Percentiles rank a stretch among this genome's conserved stretches.
Evolutionary conservation across 2,329 filamentous ascomycete genomes (phyloP).

Genomic region (Colletotrichum filicis): DNA sequence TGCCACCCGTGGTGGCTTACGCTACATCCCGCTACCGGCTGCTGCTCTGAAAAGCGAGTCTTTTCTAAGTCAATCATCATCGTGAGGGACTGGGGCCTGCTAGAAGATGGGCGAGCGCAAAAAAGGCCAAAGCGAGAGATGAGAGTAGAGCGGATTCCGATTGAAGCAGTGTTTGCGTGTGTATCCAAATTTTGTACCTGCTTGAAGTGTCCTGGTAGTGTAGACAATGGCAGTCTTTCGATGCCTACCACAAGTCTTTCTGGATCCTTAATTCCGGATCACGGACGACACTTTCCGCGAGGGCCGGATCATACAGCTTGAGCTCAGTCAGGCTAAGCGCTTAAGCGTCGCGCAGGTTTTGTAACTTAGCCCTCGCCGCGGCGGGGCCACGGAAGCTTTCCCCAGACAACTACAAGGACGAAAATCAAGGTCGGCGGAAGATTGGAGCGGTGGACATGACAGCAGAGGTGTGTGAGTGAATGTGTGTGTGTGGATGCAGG

Average conservation of each 20-base stretch:
- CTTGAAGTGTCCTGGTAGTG: not conserved
- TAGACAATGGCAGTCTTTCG: not conserved
- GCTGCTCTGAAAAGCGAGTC: not conserved
- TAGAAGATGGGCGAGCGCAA: not conserved
- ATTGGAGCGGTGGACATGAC: not conserved
- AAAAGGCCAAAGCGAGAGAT: not conserved
- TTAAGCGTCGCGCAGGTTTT: not conserved
- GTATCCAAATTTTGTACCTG: not conserved
- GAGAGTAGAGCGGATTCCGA: not conserved
- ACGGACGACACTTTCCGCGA: constrained; percentile 10
- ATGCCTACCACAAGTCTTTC: not conserved
- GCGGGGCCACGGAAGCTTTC: not conserved
- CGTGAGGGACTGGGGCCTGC: not conserved
- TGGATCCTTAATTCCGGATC: not conserved
- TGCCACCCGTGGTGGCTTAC: not conserved
- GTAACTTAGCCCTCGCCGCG: not conserved
- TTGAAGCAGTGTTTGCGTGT: not conserved
- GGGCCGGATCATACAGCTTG: constrained; percentile 15
- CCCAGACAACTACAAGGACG: not conserved
- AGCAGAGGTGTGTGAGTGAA: not conserved
- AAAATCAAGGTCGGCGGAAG: constrained; percentile 9
- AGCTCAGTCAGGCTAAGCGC: constrained; percentile 17
- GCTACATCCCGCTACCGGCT: not conserved
- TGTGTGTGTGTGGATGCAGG: constrained; percentile 9
- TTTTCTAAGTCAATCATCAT: not conserved